Evolutionary conservation across 1,284 basidiomycete species (phyloP).

Genomic region (Ustilago cynodontis): DNA sequence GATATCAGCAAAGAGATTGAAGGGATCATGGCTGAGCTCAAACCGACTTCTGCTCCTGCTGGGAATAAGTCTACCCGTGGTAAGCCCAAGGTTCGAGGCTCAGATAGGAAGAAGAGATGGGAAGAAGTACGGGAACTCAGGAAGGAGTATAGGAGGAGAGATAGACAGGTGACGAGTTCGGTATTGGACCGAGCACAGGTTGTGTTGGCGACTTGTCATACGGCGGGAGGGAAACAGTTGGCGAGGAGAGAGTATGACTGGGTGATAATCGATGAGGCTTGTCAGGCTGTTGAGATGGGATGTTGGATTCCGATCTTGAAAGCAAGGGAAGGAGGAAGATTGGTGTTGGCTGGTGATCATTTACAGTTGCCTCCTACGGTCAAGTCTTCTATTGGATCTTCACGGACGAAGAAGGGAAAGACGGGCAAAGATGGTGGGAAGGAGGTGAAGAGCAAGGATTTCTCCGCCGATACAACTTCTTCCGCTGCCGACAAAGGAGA

Average conservation of each 20-base stretch:
- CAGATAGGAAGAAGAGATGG: conserved; percentile 88
- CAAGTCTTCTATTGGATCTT: conserved; percentile 55
- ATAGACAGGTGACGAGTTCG: conserved; percentile 82
- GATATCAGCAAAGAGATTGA: conserved; percentile 62
- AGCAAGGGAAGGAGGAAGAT: conserved; percentile 38
- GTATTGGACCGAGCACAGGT: conserved; percentile 85
- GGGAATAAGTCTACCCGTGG: conserved; percentile 63
- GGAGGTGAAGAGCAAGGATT: conserved; percentile 11
- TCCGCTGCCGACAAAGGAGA: conserved; percentile 13
- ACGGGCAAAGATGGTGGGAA: neutral
- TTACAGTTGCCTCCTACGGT: conserved; percentile 87
- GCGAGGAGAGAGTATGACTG: conserved; percentile 78
- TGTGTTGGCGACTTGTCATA: conserved; percentile 92
- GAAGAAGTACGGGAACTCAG: conserved; percentile 88
- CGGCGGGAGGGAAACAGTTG: conserved; percentile 68
- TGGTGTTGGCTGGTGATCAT: conserved; percentile 71
- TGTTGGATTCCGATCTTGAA: conserved; percentile 93
- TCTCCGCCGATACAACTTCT: conserved; percentile 4
- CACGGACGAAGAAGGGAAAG: neutral
- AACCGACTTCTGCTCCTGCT: conserved; percentile 37
- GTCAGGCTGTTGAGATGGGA: conserved; percentile 93
- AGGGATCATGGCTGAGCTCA: conserved; percentile 35
- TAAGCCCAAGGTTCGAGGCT: conserved; percentile 76
- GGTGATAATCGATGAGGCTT: conserved; percentile 90
- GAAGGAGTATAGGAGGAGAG: conserved; percentile 92